Conservation (phyloP, 2,329 filamentous ascomycete species). For the Lachnellula suecica region DNA sequence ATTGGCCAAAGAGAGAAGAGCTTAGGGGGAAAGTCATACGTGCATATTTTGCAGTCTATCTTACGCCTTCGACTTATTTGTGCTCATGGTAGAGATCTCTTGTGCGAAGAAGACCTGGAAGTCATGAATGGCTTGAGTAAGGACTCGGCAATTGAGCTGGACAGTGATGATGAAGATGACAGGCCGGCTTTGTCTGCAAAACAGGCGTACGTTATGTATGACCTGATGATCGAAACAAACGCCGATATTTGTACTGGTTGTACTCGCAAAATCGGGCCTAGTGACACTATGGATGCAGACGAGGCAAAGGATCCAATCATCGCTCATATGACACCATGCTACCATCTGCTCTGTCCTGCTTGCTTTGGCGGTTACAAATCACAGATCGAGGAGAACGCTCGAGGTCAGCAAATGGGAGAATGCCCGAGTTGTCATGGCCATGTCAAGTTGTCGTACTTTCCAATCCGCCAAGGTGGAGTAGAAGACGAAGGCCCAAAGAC, state of each 20-base stretch:
- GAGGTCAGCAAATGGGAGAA: slow-evolving; percentile 42
- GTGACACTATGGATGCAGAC: slow-evolving; percentile 57
- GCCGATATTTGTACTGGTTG: slow-evolving; percentile 73
- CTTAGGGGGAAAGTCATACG: slow-evolving; percentile 84
- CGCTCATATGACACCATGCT: slow-evolving; percentile 83
- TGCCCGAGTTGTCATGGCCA: slow-evolving; percentile 70
- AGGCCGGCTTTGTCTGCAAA: slow-evolving; percentile 60
- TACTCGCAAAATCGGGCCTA: slow-evolving; percentile 59
- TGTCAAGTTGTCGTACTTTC: slow-evolving; percentile 64
- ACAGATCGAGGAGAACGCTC: slow-evolving; percentile 43
- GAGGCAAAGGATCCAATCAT: slow-evolving; percentile 60
- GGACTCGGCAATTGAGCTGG: slow-evolving; percentile 84
- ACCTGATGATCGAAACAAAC: slow-evolving; percentile 79
- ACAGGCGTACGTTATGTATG: slow-evolving; percentile 83
- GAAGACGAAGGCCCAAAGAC: slow-evolving; percentile 30
- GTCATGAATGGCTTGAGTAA: slow-evolving; percentile 78
- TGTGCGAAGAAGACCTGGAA: slow-evolving; percentile 80
- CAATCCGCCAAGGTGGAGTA: slow-evolving; percentile 53
- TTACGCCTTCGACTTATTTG: slow-evolving; percentile 86
- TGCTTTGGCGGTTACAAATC: slow-evolving; percentile 66
- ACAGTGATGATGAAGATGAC: slow-evolving; percentile 63
- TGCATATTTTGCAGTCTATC: slow-evolving; percentile 90
- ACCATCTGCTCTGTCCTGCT: slow-evolving; percentile 76
- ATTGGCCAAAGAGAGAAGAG: slow-evolving; percentile 62
- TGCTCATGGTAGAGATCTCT: slow-evolving; percentile 88